These are phyloP conservation scores for Flaveria linearis DNA, from an alignment of 129 eudicot species.

Conservation along the genomic window DNA sequence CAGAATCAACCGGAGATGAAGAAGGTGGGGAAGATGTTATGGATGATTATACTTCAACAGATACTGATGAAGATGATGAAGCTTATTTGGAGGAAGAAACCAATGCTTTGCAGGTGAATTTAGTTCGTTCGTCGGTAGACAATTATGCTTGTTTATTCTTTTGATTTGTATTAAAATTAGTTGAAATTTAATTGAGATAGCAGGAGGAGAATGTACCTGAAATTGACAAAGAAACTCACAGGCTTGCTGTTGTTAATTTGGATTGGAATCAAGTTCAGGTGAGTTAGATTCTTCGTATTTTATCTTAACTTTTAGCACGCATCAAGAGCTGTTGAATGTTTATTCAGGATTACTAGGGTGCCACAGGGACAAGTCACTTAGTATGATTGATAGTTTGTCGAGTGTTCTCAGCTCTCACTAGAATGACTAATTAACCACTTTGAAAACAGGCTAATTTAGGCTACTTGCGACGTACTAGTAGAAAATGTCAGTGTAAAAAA, in stretches of 20 bases:
- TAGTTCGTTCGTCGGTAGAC: background rate
- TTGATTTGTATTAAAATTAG: constrained; percentile 3
- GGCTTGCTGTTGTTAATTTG: constrained; percentile 84
- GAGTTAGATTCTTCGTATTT: constrained; percentile 3
- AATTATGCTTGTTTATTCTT: background rate
- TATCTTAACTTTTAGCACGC: background rate
- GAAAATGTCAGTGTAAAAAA: too few relatives aligned
- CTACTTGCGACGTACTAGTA: background rate
- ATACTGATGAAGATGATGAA: constrained; percentile 55
- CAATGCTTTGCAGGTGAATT: constrained; percentile 29
- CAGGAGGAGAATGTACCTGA: constrained; percentile 79
- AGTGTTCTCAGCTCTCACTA: background rate
- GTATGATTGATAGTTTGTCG: background rate
- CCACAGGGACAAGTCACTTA: background rate
- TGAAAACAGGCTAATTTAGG: background rate
- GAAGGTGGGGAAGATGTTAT: constrained; percentile 36
- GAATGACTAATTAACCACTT: background rate
- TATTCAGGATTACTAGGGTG: background rate
- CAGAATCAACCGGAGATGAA: constrained; percentile 5
- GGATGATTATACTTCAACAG: constrained; percentile 49
- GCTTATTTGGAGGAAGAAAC: constrained; percentile 47
- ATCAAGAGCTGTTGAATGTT: constrained; percentile 11
- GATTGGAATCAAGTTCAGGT: constrained; percentile 94
- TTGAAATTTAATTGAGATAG: constrained; percentile 23
- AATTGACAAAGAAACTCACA: constrained; percentile 78